A percentile compares a stretch with the other conserved stretches of the same genome.
Evolutionary conservation across 371 early-diverging fungal genomes (phyloP).

Genomic region (Mortierella sp.): DNA sequence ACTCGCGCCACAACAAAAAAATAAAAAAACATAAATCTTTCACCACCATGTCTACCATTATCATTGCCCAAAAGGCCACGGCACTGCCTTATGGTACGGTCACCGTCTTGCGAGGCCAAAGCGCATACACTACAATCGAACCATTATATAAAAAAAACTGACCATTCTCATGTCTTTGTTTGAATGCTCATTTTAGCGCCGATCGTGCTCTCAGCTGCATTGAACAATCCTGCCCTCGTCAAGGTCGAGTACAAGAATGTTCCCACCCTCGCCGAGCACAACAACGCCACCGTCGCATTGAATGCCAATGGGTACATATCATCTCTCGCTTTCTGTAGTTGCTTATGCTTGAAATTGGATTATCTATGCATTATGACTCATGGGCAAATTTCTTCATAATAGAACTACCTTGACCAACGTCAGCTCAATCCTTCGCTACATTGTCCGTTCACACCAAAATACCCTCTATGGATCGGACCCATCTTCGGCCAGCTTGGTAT

Average conservation of each 20-base stretch:
- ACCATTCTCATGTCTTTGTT: neutral
- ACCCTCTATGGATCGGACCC: slow-evolving; percentile 52
- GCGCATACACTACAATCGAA: neutral
- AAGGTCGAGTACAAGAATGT: slow-evolving; percentile 58
- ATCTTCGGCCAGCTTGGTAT: slow-evolving; percentile 50
- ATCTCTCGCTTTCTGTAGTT: neutral
- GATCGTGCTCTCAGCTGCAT: slow-evolving; percentile 39
- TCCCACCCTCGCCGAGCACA: slow-evolving; percentile 50
- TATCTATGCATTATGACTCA: neutral
- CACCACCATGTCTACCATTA: slow-evolving; percentile 46
- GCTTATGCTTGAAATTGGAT: neutral
- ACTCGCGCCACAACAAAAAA: neutral
- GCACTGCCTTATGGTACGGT: slow-evolving; percentile 43
- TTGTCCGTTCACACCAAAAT: slow-evolving; percentile 54
- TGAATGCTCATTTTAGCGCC: slow-evolving; percentile 19
- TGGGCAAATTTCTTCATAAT: neutral
- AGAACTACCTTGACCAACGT: slow-evolving; percentile 44
- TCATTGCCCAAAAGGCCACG: slow-evolving; percentile 52
- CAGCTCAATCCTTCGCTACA: slow-evolving; percentile 51
- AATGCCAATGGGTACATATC: slow-evolving; percentile 39
- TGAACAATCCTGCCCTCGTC: slow-evolving; percentile 51
- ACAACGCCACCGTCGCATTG: slow-evolving; percentile 45
- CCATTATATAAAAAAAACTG: neutral
- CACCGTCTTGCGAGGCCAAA: neutral
- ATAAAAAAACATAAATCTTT: neutral